Base-by-base conservation (phyloP, 73 alveolate species). In the Tetrahymena elliotti region DNA sequence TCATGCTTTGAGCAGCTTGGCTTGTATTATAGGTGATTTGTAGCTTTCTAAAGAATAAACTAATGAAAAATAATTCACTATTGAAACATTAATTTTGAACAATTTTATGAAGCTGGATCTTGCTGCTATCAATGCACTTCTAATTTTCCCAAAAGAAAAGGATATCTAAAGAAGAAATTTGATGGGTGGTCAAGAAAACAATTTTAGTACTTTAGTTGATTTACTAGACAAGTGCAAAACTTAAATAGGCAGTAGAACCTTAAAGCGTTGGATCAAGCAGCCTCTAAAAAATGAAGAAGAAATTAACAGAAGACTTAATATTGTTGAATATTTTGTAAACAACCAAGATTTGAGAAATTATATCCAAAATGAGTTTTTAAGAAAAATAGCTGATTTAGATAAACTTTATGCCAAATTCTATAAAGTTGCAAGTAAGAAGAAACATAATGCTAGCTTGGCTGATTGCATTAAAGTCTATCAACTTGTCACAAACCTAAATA, bases 121-220 rank as follows among this genome's bases (percentile, higher is more conserved):
- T 20, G 99, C 99, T 31, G 99, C 99, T 4, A 94, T 97, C 35
- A 97, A 97, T 94, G 99, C 99, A 0, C 96, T 97, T n/a, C 96
- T 97, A 94, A 94, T 97, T 38, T 97, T 97, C 95, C 98, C 98
- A 24, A 95, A 95, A 68, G 93, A 94, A 54, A 92, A 93, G 6
- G 97, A 97, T 33, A 94, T 93, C 38, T 93, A 83, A 34, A 92
- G 95, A 38, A 97, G 84, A n/a, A 94, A 38, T 52, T 53, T 41
- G 83, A 93, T 41, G 93, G 88, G 88, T 68, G 88, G 88, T 24
- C 36, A 68, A 31, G 93, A 54, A 54, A 41, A 94, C 12, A 96
- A 93, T 36, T 97, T 96, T 38, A 94, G 95, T 40, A 94, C 99
- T 37, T 33, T 98, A 36, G 96, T 94, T 41, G 98, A 96, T 13